phyloP scores from a whole-genome alignment of 441 rosid genomes.

The Euphorbia celastroides region DNA sequence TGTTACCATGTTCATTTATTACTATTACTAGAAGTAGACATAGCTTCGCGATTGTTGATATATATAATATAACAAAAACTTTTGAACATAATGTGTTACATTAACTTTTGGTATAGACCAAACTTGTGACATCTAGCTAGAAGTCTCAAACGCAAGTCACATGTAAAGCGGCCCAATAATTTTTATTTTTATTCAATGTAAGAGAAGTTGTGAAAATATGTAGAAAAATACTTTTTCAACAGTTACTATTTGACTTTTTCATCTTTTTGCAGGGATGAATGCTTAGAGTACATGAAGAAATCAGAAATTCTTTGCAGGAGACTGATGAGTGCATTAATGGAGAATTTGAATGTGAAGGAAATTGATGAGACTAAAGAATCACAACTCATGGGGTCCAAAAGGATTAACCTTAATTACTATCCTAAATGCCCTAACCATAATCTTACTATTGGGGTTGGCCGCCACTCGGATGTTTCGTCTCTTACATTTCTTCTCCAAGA shows the following conservation, averaged over 20 bases:
- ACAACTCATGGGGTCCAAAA: neutral
- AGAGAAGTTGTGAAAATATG: too few relatives aligned
- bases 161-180: too few relatives aligned
- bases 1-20: too few relatives aligned
- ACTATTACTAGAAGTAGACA: too few relatives aligned
- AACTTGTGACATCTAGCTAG: too few relatives aligned
- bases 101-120: too few relatives aligned
- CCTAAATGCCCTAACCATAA: conserved; percentile 29
- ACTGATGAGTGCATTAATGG: conserved; percentile 13
- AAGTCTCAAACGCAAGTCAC: too few relatives aligned
- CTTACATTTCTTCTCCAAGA: conserved; percentile 51
- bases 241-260: conserved; percentile 25
- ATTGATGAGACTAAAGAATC: conserved; percentile 16
- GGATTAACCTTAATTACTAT: conserved; percentile 14
- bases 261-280: conserved; percentile 19
- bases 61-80: too few relatives aligned
- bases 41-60: too few relatives aligned
- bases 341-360: conserved; percentile 13
- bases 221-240: too few relatives aligned
- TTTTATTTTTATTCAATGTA: too few relatives aligned
- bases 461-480: conserved; percentile 45
- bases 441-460: conserved; percentile 31
- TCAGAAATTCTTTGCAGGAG: conserved; percentile 14
- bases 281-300: conserved; percentile 20
- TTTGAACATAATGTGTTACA: too few relatives aligned